A percentile compares a stretch with the other conserved stretches of the same genome.
phyloP scores from a whole-genome alignment of 2,329 filamentous ascomycete species.

The Aspergillus carbonarius region DNA sequence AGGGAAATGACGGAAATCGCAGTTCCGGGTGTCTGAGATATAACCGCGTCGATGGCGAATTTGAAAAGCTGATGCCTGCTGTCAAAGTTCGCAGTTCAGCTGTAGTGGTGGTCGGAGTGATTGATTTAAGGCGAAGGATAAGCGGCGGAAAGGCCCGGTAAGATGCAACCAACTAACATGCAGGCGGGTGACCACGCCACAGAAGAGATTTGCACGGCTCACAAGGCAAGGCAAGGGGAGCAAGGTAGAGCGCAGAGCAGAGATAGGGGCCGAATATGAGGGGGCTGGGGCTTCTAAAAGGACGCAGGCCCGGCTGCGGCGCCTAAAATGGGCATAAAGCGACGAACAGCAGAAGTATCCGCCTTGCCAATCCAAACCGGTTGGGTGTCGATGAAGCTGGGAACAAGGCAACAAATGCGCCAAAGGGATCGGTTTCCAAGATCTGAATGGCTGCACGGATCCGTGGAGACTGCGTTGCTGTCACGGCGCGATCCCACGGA shows the following conservation, averaged over 20 bases:
- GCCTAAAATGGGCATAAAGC: conserved; percentile 23
- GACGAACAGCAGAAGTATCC: conserved; percentile 22
- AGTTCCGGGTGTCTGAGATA: background rate
- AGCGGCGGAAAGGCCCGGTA: background rate
- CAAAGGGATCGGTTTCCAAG: background rate
- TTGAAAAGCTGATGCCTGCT: conserved; percentile 16
- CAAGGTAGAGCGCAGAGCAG: conserved; percentile 1
- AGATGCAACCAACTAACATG: conserved; percentile 10
- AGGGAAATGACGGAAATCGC: background rate
- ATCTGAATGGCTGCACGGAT: conserved; percentile 20
- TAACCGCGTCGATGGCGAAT: conserved; percentile 2
- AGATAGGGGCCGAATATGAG: conserved; percentile 3
- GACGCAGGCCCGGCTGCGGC: conserved; percentile 13
- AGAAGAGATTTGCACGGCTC: conserved; percentile 4
- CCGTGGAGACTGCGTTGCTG: conserved; percentile 21
- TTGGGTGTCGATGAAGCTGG: conserved; percentile 21
- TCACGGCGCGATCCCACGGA: conserved; percentile 7
- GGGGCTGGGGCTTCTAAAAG: conserved; percentile 20
- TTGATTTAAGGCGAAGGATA: conserved; percentile 8
- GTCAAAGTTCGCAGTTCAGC: conserved; percentile 12
- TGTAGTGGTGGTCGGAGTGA: conserved; percentile 11
- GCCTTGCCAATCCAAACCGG: conserved; percentile 9
- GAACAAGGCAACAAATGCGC: conserved; percentile 19
- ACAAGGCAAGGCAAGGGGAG: conserved; percentile 2
- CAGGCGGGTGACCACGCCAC: conserved; percentile 15